Evolutionary conservation across 139 green algal species (phyloP).

Genomic region (Coccomyxa sp.): DNA sequence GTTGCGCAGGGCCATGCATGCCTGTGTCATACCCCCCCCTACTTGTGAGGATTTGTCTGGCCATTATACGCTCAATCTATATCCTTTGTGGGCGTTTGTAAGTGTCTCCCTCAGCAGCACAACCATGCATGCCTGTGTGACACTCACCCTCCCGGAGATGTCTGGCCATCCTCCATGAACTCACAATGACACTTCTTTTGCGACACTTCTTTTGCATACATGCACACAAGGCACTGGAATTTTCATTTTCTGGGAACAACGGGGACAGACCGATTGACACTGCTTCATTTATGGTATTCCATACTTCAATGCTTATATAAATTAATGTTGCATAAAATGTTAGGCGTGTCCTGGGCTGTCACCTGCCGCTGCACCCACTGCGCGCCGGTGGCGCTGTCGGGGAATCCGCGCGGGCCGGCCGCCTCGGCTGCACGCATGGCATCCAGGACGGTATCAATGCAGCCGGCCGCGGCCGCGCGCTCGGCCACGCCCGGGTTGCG

Average conservation of each 20-base stretch:
- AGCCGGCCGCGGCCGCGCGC: conserved; percentile 39
- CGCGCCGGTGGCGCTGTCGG: background rate
- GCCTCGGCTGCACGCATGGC: conserved; percentile 19
- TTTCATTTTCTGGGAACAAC: too few relatives aligned
- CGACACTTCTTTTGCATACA: too few relatives aligned
- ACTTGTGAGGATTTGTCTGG: background rate
- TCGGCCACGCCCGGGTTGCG: conserved; percentile 57
- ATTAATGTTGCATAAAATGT: background rate
- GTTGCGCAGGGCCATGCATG: conserved; percentile 76
- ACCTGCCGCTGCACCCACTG: conserved; percentile 23
- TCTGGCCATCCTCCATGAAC: too few relatives aligned
- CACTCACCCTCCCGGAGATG: background rate
- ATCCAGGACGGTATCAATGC: conserved; percentile 31
- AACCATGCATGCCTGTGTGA: background rate
- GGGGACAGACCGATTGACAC: too few relatives aligned
- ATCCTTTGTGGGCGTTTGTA: background rate
- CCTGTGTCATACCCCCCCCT: conserved; percentile 35
- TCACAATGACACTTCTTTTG: too few relatives aligned
- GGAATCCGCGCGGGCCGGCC: background rate
- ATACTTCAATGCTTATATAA: background rate
- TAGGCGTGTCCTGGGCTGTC: background rate
- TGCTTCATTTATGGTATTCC: background rate
- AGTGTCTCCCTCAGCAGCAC: background rate
- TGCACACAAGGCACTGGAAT: too few relatives aligned
- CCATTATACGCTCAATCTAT: background rate